These are phyloP conservation scores for Colletotrichum musae DNA, from an alignment of 2,329 filamentous ascomycete genomes.

Conservation along the genomic window DNA sequence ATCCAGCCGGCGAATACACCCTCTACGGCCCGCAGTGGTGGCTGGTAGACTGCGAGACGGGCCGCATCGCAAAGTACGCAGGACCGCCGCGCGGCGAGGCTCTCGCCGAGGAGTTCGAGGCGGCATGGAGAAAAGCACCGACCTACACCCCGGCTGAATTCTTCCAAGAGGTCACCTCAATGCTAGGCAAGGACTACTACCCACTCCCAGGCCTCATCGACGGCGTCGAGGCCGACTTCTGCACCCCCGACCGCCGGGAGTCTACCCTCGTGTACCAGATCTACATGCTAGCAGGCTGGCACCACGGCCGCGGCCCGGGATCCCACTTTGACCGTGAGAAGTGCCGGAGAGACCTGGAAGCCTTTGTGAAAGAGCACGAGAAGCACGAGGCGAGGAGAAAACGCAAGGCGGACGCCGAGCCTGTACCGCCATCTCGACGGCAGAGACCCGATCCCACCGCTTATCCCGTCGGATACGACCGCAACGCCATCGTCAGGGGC, in stretches of 20 bases:
- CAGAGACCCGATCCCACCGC: background rate
- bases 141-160: background rate
- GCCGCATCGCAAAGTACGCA: slow-evolving; percentile 13
- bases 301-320: slow-evolving; percentile 10
- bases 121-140: slow-evolving; percentile 10
- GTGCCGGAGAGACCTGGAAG: slow-evolving; percentile 10
- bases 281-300: slow-evolving; percentile 17
- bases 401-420: slow-evolving; percentile 5
- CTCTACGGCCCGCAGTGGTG: slow-evolving; percentile 26
- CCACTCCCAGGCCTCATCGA: slow-evolving; percentile 11
- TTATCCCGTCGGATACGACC: slow-evolving; percentile 4
- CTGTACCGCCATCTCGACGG: background rate
- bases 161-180: background rate
- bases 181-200: slow-evolving; percentile 24
- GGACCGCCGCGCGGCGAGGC: slow-evolving; percentile 22
- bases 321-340: slow-evolving; percentile 9
- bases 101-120: slow-evolving; percentile 7
- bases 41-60: slow-evolving; percentile 18
- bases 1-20: slow-evolving; percentile 17
- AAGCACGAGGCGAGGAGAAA: slow-evolving; percentile 9
- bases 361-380: background rate
- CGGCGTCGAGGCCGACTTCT: slow-evolving; percentile 15
- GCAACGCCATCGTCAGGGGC: slow-evolving; percentile 2
- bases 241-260: slow-evolving; percentile 14
- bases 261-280: slow-evolving; percentile 9